phyloP scores from a whole-genome alignment of 176 grass and related monocot genomes.

The Chrysopogon serrulatus region DNA sequence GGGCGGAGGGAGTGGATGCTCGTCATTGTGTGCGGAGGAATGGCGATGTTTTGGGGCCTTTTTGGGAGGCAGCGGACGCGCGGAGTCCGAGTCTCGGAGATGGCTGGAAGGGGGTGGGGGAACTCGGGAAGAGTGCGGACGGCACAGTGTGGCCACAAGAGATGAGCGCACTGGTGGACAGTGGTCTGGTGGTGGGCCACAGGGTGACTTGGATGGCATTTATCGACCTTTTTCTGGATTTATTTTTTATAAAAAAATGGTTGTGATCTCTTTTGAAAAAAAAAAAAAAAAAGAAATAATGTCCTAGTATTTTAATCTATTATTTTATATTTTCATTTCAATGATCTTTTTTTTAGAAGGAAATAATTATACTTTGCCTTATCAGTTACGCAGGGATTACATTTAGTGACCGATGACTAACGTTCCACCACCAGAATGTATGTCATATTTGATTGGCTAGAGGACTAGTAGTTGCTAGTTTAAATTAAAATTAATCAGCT shows the following conservation, averaged over 20 bases:
- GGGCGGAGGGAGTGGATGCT: background rate
- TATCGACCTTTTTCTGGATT: background rate
- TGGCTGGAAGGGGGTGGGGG: background rate
- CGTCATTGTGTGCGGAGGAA: constrained; percentile 22
- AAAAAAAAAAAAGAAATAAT: background rate
- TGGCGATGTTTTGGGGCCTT: background rate
- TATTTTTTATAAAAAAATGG: background rate
- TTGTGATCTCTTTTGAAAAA: background rate
- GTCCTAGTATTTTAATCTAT: background rate
- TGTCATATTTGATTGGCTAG: background rate
- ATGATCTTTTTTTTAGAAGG: no score
- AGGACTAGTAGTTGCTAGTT: no score
- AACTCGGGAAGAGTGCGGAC: background rate
- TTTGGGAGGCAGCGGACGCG: background rate
- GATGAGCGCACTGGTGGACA: background rate
- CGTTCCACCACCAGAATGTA: background rate
- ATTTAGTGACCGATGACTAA: background rate
- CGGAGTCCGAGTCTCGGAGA: background rate
- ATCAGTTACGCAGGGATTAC: background rate
- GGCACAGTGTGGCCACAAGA: background rate
- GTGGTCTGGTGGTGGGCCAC: background rate
- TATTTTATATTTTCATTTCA: background rate
- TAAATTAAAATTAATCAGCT: no score
- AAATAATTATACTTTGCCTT: no score
- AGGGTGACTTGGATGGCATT: background rate